phyloP scores from a whole-genome alignment of 495 filamentous ascomycete species.

The Aspergillus cristatus region DNA sequence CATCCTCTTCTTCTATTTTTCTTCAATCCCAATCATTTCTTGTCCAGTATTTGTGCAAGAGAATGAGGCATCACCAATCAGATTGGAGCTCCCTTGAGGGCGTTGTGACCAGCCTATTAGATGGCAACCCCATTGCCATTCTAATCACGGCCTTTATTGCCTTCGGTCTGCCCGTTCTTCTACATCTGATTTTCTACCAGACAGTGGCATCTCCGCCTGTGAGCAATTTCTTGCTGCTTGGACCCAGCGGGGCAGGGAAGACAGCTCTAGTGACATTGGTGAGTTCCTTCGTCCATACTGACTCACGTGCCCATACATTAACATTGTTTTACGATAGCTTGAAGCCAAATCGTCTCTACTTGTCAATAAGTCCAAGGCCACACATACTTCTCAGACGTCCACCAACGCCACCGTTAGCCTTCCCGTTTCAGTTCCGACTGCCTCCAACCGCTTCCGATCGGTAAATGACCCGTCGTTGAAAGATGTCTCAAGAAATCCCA shows the following conservation, averaged over 20 bases:
- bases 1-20: too few relatives aligned
- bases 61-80: constrained; percentile 22
- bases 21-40: too few relatives aligned
- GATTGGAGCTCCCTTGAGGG: constrained; percentile 27
- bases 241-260: constrained; percentile 80
- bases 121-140: constrained; percentile 42
- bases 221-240: constrained; percentile 76
- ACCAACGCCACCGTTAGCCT: constrained; percentile 63
- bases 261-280: constrained; percentile 79
- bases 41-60: not conserved
- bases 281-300: too few relatives aligned
- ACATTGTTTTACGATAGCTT: constrained; percentile 28
- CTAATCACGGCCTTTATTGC: constrained; percentile 58
- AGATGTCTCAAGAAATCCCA: constrained; percentile 59
- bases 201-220: constrained; percentile 54
- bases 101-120: constrained; percentile 33
- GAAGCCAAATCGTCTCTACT: constrained; percentile 28
- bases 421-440: constrained; percentile 50
- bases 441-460: constrained; percentile 62
- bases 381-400: constrained; percentile 76
- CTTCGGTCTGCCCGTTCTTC: constrained; percentile 61
- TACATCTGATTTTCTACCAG: constrained; percentile 68
- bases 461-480: constrained; percentile 57
- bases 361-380: constrained; percentile 34
- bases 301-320: too few relatives aligned